Percentiles rank a stretch among this genome's conserved stretches.
These are phyloP conservation scores for Lentinula lateritia DNA, from an alignment of 768 basidiomycete genomes.

Conservation along the genomic window DNA sequence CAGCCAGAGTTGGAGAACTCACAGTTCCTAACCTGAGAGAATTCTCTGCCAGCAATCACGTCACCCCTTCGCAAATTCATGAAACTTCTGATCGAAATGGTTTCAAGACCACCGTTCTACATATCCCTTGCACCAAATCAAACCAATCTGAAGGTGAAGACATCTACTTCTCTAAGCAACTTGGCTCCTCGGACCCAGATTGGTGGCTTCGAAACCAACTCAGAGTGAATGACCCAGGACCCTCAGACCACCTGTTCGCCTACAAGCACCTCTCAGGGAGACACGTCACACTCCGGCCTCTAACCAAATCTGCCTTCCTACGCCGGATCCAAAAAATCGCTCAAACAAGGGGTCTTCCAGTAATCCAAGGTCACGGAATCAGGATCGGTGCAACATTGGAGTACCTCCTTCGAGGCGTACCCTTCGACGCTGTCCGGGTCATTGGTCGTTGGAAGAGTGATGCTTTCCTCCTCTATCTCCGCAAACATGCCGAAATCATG, in stretches of 20 bases:
- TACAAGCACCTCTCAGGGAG: conserved; percentile 10
- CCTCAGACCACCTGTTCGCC: conserved; percentile 22
- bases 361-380: conserved; percentile 20
- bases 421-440: conserved; percentile 17
- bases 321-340: conserved; percentile 6
- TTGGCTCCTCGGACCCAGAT: conserved; percentile 20
- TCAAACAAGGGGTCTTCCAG: neutral
- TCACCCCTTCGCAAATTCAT: conserved; percentile 19
- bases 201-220: conserved; percentile 18
- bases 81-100: conserved; percentile 17
- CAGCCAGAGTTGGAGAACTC: conserved; percentile 30
- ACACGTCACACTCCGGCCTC: neutral
- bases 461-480: conserved; percentile 14
- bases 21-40: conserved; percentile 22
- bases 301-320: conserved; percentile 12
- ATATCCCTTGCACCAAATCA: conserved; percentile 22
- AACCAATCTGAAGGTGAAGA: conserved; percentile 20
- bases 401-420: conserved; percentile 16
- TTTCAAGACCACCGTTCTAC: conserved; percentile 17
- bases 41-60: conserved; percentile 23
- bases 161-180: conserved; percentile 24
- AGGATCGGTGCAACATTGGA: conserved; percentile 19
- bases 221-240: conserved; percentile 21
- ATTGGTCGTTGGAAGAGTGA: conserved; percentile 19
- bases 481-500: conserved; percentile 15